Conservation (phyloP, 495 filamentous ascomycete species). For the Trichocladium uniseriatum region DNA sequence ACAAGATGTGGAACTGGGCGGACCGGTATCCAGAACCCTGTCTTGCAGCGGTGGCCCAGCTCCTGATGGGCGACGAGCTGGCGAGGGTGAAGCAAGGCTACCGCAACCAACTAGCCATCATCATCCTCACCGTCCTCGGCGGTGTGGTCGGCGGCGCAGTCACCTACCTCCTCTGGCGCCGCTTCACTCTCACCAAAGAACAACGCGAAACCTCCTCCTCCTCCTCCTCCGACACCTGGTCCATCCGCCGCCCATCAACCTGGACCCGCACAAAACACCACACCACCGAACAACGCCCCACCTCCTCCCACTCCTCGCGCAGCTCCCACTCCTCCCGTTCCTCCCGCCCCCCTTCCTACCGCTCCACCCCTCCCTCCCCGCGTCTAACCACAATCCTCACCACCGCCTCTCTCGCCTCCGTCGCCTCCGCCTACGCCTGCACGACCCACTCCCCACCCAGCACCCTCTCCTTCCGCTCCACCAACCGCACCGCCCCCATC, state of each 20-base stretch:
- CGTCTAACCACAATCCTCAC: not conserved
- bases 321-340: not conserved
- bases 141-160: constrained; percentile 8
- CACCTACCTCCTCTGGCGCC: constrained; percentile 10
- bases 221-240: not conserved
- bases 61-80: constrained; percentile 15
- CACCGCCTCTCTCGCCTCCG: constrained; percentile 6
- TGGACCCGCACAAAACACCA: not conserved
- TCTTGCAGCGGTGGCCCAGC: constrained; percentile 9
- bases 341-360: no score
- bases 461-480: constrained; percentile 14
- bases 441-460: constrained; percentile 2
- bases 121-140: constrained; percentile 16
- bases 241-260: not conserved
- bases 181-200: constrained; percentile 1
- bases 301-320: not conserved
- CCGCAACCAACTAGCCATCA: constrained; percentile 9
- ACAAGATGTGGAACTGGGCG: constrained; percentile 24
- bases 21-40: constrained; percentile 21
- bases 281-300: not conserved
- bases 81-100: constrained; percentile 12
- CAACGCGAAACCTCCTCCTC: not conserved
- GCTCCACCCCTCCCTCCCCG: not conserved
- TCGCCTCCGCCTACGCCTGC: constrained; percentile 15
- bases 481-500: not conserved